phyloP scores from a whole-genome alignment of 192 early-diverging fungal species.

The Thoreauomyces humboldtii region DNA sequence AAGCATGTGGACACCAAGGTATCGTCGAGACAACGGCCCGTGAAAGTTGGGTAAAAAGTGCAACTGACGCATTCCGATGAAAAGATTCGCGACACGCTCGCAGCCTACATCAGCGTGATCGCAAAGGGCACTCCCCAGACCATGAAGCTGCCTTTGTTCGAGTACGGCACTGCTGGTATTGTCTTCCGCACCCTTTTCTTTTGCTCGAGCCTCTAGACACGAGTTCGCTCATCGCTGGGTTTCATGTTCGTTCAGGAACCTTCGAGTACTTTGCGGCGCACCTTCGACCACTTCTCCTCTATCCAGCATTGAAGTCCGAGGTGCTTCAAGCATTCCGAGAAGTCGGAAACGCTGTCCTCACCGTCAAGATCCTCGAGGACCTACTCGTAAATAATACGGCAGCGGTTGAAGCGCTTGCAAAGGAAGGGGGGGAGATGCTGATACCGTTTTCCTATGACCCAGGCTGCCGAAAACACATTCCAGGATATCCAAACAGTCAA shows the following conservation, averaged over 20 bases:
- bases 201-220: too few species aligned
- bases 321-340: conserved; percentile 48
- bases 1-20: conserved; percentile 36
- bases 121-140: conserved; percentile 41
- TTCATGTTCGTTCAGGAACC: conserved; percentile 17
- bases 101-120: conserved; percentile 40
- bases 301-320: conserved; percentile 37
- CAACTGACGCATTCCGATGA: conserved; percentile 21
- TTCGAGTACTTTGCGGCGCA: conserved; percentile 45
- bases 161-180: conserved; percentile 43
- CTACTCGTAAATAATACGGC: conserved; percentile 18
- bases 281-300: conserved; percentile 30
- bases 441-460: too few species aligned
- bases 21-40: not conserved
- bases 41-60: not conserved
- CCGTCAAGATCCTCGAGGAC: conserved; percentile 33
- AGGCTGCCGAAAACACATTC: conserved; percentile 13
- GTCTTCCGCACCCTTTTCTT: too few species aligned
- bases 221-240: too few species aligned
- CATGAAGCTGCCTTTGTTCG: conserved; percentile 44
- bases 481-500: conserved; percentile 6
- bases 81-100: conserved; percentile 33
- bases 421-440: too few species aligned
- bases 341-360: conserved; percentile 39
- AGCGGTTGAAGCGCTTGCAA: too few species aligned